Evolutionary conservation across 106 monocot genomes (phyloP).

Genomic region (Dendrobium catenatum): DNA sequence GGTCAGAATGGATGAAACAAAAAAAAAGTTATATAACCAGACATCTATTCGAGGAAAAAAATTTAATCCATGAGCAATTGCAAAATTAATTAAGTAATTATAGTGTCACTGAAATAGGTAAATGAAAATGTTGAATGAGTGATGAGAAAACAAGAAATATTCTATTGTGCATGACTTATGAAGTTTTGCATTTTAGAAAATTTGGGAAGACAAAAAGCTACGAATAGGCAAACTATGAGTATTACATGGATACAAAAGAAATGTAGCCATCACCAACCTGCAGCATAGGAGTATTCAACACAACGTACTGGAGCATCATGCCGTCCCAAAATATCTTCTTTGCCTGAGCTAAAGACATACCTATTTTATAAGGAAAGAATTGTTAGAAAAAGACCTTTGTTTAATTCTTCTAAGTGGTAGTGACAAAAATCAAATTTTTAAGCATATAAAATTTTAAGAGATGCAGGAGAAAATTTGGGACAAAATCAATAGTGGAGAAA

Average conservation of each 20-base stretch:
- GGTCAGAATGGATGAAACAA: no score
- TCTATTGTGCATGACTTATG: no score
- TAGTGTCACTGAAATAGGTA: background rate
- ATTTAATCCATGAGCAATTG: background rate
- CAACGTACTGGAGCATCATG: slow-evolving; percentile 96
- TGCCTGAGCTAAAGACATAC: slow-evolving; percentile 70
- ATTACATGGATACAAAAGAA: background rate
- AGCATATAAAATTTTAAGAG: background rate
- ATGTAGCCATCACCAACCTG: slow-evolving; percentile 50
- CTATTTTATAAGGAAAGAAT: slow-evolving; percentile 25
- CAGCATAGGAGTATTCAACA: slow-evolving; percentile 91
- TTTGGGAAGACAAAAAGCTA: no score
- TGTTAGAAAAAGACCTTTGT: background rate
- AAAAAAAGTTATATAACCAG: no score
- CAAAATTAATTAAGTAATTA: background rate
- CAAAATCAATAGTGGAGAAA: background rate
- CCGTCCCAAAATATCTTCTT: slow-evolving; percentile 84
- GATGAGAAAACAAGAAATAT: no score
- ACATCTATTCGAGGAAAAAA: no score
- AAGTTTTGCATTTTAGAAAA: no score
- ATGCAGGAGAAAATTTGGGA: background rate
- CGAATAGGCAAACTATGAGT: no score
- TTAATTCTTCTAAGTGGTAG: background rate
- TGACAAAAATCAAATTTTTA: background rate
- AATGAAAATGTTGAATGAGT: background rate